Evolutionary conservation across 2,329 filamentous ascomycete species (phyloP).

Genomic region (Diaporthe citriasiana): DNA sequence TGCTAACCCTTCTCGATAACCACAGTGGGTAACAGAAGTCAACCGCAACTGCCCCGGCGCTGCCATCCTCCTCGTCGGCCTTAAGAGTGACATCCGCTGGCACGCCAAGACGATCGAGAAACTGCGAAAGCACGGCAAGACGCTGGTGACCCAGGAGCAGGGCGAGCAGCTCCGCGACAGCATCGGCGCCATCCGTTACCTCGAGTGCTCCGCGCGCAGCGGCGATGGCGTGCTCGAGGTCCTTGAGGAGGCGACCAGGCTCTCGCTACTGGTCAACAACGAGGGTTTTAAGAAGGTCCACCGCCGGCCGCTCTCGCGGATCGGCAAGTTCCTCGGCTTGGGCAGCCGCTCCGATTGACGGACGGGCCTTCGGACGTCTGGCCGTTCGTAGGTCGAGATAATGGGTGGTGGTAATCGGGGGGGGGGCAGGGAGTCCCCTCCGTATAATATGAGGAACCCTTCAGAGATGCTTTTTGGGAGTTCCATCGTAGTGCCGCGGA

Average conservation of each 20-base stretch:
- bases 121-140: constrained; percentile 38
- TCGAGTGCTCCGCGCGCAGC: constrained; percentile 42
- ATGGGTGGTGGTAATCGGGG: neutral
- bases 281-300: constrained; percentile 29
- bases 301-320: constrained; percentile 40
- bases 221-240: constrained; percentile 42
- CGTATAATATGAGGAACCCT: neutral
- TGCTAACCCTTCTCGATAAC: neutral
- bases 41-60: constrained; percentile 42
- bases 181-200: constrained; percentile 41
- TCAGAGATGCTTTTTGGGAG: neutral
- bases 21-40: constrained; percentile 41
- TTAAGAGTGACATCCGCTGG: constrained; percentile 41
- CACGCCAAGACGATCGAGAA: constrained; percentile 42
- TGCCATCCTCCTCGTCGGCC: constrained; percentile 42
- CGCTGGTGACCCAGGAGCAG: constrained; percentile 39
- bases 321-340: constrained; percentile 41
- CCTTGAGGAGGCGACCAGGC: constrained; percentile 39
- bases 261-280: constrained; percentile 38
- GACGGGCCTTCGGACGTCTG: neutral
- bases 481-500: neutral
- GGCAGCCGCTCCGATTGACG: neutral
- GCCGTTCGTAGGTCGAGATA: too few species aligned
- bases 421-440: neutral
- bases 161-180: constrained; percentile 42